Evolutionary conservation across 495 filamentous ascomycete species (phyloP).

Genomic region (Podospora australis): DNA sequence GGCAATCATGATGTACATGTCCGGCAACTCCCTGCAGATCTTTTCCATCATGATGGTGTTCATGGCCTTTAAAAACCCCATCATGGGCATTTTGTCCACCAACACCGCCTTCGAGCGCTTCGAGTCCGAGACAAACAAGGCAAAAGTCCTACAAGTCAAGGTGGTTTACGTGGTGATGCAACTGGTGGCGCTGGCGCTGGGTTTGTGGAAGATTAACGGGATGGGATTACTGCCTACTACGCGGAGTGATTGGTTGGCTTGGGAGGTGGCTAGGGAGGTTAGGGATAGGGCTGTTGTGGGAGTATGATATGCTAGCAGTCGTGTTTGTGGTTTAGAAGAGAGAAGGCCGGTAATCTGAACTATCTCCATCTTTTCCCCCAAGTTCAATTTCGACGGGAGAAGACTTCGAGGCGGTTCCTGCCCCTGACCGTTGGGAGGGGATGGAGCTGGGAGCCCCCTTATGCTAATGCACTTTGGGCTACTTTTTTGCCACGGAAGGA

Average conservation of each 20-base stretch:
- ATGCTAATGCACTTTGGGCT: no score
- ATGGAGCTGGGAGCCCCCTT: no score
- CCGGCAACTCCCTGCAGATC: slow-evolving; percentile 95
- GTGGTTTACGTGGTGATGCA: slow-evolving; percentile 83
- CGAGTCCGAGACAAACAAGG: slow-evolving; percentile 73
- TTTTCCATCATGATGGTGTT: slow-evolving; percentile 99
- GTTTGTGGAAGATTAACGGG: slow-evolving; percentile 92
- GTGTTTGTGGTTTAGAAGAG: no score
- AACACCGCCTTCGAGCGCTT: slow-evolving; percentile 79
- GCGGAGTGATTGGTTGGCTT: slow-evolving; percentile 90
- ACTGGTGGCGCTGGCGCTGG: slow-evolving; percentile 70
- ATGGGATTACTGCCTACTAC: slow-evolving; percentile 97
- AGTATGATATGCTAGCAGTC: no score
- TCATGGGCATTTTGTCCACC: slow-evolving; percentile 73
- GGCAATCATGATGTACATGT: slow-evolving; percentile 99
- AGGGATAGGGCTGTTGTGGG: slow-evolving; percentile 62
- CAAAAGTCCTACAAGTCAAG: slow-evolving; percentile 72
- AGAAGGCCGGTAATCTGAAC: no score
- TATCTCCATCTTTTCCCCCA: no score
- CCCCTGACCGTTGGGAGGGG: no score
- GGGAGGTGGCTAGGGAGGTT: slow-evolving; percentile 76
- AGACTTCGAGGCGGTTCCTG: slow-evolving; percentile 35
- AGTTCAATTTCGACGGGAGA: slow-evolving; percentile 33
- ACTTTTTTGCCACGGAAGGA: no score
- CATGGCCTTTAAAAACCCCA: slow-evolving; percentile 96